A percentile compares a stretch with the other conserved stretches of the same genome.
Conservation (phyloP, 139 green algal genomes). For the Haematococcus lacustris region DNA sequence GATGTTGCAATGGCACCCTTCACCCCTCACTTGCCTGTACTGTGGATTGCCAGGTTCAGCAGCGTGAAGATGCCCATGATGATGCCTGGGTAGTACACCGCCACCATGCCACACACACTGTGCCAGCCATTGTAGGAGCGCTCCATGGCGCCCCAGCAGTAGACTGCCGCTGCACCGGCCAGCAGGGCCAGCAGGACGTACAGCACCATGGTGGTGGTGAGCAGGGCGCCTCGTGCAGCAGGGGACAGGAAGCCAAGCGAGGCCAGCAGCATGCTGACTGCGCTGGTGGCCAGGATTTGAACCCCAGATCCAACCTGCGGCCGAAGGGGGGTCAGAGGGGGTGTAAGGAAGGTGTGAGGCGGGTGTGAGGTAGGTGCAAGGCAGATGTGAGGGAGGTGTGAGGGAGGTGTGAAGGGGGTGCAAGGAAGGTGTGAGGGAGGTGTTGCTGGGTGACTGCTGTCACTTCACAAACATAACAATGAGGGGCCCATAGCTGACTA, state of each 20-base stretch:
- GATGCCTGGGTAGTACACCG: conserved; percentile 83
- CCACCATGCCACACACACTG: conserved; percentile 29
- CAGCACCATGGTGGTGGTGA: conserved; percentile 57
- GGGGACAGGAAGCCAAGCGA: conserved; percentile 91
- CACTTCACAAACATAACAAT: no score
- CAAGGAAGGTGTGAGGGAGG: no score
- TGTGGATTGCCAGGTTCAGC: conserved; percentile 82
- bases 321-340: no score
- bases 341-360: no score
- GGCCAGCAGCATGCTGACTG: conserved; percentile 84
- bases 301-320: conserved; percentile 77
- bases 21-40: no score
- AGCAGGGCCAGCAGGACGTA: conserved; percentile 21
- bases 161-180: conserved; percentile 63
- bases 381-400: no score
- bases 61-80: conserved; percentile 63
- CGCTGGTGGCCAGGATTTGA: conserved; percentile 71
- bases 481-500: no score
- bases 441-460: no score
- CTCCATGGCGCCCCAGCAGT: conserved; percentile 78
- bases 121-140: conserved; percentile 66
- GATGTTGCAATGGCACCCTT: no score
- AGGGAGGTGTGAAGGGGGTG: no score
- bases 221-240: conserved; percentile 78
- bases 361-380: no score